Percentiles rank a stretch among this genome's conserved stretches.
These are phyloP conservation scores for Lophiotrema nucula DNA, from an alignment of 495 filamentous ascomycete genomes.

Conservation along the genomic window DNA sequence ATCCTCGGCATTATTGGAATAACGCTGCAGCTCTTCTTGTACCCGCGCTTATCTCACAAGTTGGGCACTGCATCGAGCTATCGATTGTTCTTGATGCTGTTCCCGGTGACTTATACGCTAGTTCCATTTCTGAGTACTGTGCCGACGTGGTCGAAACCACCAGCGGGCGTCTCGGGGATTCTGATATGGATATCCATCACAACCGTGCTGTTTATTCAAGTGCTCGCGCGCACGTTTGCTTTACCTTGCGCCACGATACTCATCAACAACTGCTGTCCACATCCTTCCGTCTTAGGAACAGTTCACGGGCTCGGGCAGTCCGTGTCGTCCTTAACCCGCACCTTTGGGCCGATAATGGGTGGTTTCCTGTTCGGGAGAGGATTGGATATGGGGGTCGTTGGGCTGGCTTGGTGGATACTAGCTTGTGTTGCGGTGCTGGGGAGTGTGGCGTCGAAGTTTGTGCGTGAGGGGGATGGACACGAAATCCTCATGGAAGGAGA, in stretches of 20 bases:
- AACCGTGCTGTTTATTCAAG: slow-evolving; percentile 62
- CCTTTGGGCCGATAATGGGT: slow-evolving; percentile 65
- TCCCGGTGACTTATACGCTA: slow-evolving; percentile 63
- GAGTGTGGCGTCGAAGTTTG: slow-evolving; percentile 60
- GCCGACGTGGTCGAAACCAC: slow-evolving; percentile 40
- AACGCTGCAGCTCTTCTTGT: slow-evolving; percentile 66
- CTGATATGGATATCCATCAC: slow-evolving; percentile 63
- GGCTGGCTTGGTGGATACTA: slow-evolving; percentile 70
- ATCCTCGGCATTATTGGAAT: slow-evolving; percentile 70
- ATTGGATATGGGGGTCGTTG: slow-evolving; percentile 63
- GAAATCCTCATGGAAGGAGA: slow-evolving; percentile 45
- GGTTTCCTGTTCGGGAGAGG: slow-evolving; percentile 65
- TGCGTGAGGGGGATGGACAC: slow-evolving; percentile 63
- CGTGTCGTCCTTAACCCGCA: slow-evolving; percentile 57
- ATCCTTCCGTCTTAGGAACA: slow-evolving; percentile 61
- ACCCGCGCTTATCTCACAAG: slow-evolving; percentile 58
- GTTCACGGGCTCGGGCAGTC: slow-evolving; percentile 69
- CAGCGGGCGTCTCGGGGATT: slow-evolving; percentile 57
- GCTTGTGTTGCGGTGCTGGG: slow-evolving; percentile 61
- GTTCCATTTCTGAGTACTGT: slow-evolving; percentile 67
- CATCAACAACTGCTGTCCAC: slow-evolving; percentile 66
- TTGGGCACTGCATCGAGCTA: slow-evolving; percentile 64
- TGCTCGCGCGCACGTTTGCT: slow-evolving; percentile 69
- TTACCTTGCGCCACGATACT: slow-evolving; percentile 67
- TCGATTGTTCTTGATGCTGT: slow-evolving; percentile 58